Base-by-base conservation (phyloP, 2,329 filamentous ascomycete genomes). In the Metarhizium rileyi region DNA sequence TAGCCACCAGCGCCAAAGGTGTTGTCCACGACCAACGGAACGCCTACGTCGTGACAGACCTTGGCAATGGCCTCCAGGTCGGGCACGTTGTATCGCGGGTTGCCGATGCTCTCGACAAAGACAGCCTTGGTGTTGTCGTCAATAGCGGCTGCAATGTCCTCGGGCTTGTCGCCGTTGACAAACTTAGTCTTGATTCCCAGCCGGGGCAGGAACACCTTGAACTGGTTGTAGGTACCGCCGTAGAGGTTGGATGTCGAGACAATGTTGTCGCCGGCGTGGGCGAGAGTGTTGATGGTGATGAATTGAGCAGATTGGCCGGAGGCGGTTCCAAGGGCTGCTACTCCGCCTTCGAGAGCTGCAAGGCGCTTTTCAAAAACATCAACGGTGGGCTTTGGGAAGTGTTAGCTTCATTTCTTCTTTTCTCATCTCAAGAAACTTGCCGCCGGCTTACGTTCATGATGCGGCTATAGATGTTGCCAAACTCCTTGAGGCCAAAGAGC, bases 351-450 rank as follows among this genome's bases (percentile, higher is more conserved):
- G 4, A 97, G 81, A 14, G 91, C 90, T n/a, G 91, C 90, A 46
- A 96, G 86, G 53, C 91, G 83, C 75, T 96, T 94, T 72, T 98
- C 93, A 56, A 98, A 91, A 26, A 97, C 91, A 68, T 94, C 91
- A 58, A 91, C 86, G 0, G 91, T 97, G 2, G 91, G 90, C 84
- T 89, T 57, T 20, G 26, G 48, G 49, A 27, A 50, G 43, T 28
- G 26, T 1, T 27, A 10, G 26, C 44, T 25, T 38, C 28, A 30
- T 18, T 6, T 25, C n/a, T 23, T 26, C 4, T 23, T 43, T 7
- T 38, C 26, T 28, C 20, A 20, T 50, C 14, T n/a, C 20, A 22
- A 28, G 27, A 10, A 36, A 22, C 6, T 5, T 16, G 3, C 7
- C 22, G 25, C 10, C 16, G n/a, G 69, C 80, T 63, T 63, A 89